Evolutionary conservation across 2,329 filamentous ascomycete species (phyloP).

Genomic region (Trichoderma koningii): DNA sequence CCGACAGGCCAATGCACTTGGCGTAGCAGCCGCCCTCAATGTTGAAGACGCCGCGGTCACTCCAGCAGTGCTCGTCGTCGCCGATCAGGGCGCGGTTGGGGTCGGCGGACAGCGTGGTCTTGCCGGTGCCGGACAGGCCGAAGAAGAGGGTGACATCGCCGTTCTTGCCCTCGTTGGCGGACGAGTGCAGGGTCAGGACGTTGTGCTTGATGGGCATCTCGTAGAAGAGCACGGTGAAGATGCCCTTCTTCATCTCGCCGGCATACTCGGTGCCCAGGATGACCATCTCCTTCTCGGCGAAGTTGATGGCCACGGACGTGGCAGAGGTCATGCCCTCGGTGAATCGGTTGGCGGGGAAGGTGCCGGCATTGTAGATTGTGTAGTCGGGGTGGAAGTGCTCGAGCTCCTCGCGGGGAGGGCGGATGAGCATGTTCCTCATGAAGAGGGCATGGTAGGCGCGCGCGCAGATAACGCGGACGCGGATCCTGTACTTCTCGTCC

Average conservation of each 20-base stretch:
- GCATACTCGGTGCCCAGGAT: slow-evolving; percentile 99
- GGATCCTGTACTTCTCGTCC: slow-evolving; percentile 98
- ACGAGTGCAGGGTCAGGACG: slow-evolving; percentile 96
- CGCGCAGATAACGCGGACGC: slow-evolving; percentile 95
- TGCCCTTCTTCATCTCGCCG: slow-evolving; percentile 81
- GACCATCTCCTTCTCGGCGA: slow-evolving; percentile 99
- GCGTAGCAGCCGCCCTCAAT: slow-evolving; percentile 99
- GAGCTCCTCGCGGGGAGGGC: slow-evolving; percentile 85
- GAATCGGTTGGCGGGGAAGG: slow-evolving; percentile 97
- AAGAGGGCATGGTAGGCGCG: slow-evolving; percentile 99
- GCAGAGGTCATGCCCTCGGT: slow-evolving; percentile 98
- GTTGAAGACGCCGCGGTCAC: slow-evolving; percentile 95
- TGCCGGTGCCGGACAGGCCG: slow-evolving; percentile 95
- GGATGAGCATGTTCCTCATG: slow-evolving; percentile 99
- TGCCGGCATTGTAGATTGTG: slow-evolving; percentile 98
- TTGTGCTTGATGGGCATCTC: slow-evolving; percentile 99
- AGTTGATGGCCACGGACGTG: slow-evolving; percentile 98
- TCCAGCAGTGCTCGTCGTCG: slow-evolving; percentile 99
- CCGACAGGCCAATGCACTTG: slow-evolving; percentile 96
- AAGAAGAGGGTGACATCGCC: slow-evolving; percentile 99
- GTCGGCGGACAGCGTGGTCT: slow-evolving; percentile 97
- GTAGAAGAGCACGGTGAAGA: slow-evolving; percentile 99
- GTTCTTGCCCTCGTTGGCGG: slow-evolving; percentile 91
- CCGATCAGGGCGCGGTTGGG: slow-evolving; percentile 95
- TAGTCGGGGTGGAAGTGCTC: slow-evolving; percentile 99